Conservation (phyloP, 768 basidiomycete species). For the Scleroderma citrinum region DNA sequence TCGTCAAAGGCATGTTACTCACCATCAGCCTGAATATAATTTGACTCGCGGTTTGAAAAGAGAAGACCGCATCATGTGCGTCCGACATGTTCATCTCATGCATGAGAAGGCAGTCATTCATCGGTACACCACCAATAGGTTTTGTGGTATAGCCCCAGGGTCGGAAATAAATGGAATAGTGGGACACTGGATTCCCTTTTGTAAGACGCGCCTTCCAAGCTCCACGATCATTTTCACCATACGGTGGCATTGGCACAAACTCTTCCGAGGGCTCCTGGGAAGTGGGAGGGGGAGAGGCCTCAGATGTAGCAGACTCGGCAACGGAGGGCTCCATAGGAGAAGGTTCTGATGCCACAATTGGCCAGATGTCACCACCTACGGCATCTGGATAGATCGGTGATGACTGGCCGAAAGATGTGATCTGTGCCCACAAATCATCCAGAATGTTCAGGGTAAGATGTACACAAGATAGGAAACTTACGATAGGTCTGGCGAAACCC, state of each 20-base stretch:
- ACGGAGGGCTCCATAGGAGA: background rate
- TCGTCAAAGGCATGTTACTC: background rate
- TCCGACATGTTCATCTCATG: background rate
- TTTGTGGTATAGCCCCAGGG: background rate
- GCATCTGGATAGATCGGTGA: background rate
- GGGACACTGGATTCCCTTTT: background rate
- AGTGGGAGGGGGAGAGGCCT: background rate
- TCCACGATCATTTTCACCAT: background rate
- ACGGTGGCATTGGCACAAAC: background rate
- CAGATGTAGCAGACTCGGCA: background rate
- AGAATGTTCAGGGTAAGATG: too few species aligned
- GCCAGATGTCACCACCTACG: too few species aligned
- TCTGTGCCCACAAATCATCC: too few species aligned
- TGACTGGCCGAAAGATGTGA: background rate
- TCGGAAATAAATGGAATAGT: background rate
- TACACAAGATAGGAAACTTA: background rate
- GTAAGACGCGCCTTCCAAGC: background rate
- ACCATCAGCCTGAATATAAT: slow-evolving; percentile 2
- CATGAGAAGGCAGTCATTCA: background rate
- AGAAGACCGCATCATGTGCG: slow-evolving; percentile 3
- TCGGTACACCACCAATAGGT: background rate
- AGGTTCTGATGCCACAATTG: background rate
- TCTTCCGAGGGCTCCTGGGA: background rate
- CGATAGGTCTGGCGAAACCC: background rate
- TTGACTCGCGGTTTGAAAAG: background rate